phyloP scores from a whole-genome alignment of 139 green algal genomes.

The Diplosphaera chodatii region DNA sequence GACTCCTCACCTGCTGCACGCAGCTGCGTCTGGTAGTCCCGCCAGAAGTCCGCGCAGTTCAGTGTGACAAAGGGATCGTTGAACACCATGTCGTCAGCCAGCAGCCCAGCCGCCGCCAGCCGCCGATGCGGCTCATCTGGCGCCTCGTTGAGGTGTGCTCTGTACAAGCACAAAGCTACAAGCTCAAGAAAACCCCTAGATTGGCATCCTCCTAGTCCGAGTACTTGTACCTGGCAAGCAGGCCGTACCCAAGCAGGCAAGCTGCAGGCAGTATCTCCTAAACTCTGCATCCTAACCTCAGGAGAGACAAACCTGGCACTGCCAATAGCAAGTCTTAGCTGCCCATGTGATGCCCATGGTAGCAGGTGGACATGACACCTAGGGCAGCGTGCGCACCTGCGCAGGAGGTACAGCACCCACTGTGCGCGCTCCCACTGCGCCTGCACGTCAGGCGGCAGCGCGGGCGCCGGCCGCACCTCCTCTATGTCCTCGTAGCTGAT shows the following conservation, averaged over 20 bases:
- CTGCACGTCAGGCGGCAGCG: constrained; percentile 7
- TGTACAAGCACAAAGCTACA: neutral
- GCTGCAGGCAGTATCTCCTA: too few species aligned
- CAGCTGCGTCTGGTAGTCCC: constrained; percentile 9
- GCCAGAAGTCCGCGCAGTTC: neutral
- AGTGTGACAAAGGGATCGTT: constrained; percentile 5
- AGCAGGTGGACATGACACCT: too few species aligned
- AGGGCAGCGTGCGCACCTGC: neutral
- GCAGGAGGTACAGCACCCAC: constrained; percentile 11
- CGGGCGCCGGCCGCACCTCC: constrained; percentile 9
- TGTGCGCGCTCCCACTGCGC: constrained; percentile 3
- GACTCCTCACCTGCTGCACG: neutral
- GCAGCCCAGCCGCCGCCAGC: constrained; percentile 4
- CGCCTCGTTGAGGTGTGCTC: constrained; percentile 1
- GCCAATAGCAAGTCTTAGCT: too few species aligned
- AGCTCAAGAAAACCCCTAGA: too few species aligned
- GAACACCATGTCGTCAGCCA: constrained; percentile 7
- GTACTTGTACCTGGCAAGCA: too few species aligned
- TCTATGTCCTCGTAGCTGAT: constrained; percentile 4
- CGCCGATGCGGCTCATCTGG: constrained; percentile 6
- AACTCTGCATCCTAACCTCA: too few species aligned
- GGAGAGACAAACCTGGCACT: too few species aligned
- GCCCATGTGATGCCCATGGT: too few species aligned
- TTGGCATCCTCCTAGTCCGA: too few species aligned
- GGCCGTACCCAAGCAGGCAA: too few species aligned